Evolutionary conservation across 192 early-diverging fungal genomes (phyloP).

Genomic region (Piromyces sp.): DNA sequence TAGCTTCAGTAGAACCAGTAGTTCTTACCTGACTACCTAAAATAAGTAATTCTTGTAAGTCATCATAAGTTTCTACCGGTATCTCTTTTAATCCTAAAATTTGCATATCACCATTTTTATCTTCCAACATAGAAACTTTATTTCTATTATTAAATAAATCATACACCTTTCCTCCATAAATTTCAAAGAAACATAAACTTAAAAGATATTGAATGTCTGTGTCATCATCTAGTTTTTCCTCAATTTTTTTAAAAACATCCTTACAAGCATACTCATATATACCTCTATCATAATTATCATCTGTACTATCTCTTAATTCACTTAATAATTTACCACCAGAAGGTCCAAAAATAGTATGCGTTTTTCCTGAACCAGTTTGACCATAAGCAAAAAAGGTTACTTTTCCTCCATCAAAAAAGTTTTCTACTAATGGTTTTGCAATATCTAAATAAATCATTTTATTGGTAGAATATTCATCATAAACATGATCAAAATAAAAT

Average conservation of each 20-base stretch:
- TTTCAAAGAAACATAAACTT: constrained; percentile 16
- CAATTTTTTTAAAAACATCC: constrained; percentile 12
- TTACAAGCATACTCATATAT: constrained; percentile 14
- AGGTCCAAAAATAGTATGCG: constrained; percentile 23
- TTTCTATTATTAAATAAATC: constrained; percentile 11
- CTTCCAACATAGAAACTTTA: constrained; percentile 7
- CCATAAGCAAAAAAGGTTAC: constrained; percentile 23
- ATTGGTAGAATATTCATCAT: constrained; percentile 4
- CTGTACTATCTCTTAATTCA: not conserved
- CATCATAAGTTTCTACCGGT: constrained; percentile 7
- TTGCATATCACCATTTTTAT: constrained; percentile 8
- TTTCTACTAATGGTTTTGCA: constrained; percentile 5
- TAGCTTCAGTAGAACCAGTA: constrained; percentile 19
- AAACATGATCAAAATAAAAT: not conserved
- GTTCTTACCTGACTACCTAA: constrained; percentile 11
- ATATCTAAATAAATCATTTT: constrained; percentile 10
- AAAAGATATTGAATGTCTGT: constrained; percentile 1
- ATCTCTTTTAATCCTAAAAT: constrained; percentile 7
- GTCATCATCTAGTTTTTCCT: not conserved
- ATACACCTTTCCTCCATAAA: constrained; percentile 16
- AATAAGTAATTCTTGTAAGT: constrained; percentile 4
- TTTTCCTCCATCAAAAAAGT: constrained; percentile 11
- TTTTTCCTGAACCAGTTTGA: constrained; percentile 18
- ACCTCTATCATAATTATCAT: constrained; percentile 8
- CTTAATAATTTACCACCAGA: not conserved